Base-by-base conservation (phyloP, 768 basidiomycete species). In the Psilocybe cubensis region DNA sequence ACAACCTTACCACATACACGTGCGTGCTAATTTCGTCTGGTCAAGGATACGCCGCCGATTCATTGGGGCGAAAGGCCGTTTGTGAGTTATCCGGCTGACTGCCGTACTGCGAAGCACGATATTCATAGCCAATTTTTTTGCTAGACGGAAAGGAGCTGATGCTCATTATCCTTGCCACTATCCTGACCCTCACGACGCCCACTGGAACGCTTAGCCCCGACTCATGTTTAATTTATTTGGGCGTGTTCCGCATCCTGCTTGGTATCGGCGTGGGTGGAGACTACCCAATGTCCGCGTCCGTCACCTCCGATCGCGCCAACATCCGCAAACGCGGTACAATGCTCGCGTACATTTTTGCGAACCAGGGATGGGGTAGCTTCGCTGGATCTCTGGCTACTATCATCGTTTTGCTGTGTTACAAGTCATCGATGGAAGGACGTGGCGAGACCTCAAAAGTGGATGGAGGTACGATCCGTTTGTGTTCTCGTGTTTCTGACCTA, bases 191-290 rank as follows among this genome's bases (percentile, higher is more conserved):
- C 55, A 82, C 85, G 2, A 83, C 79, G 12, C 90, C 90, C 0
- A 89, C 89, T 4, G 85, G 83, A 29, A 70, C 74, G 3, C 75
- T 90, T 21, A 77, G 80, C 18, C 80, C 87, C 2, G 67, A 82
- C 43, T 62, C 69, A 24, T 76, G 70, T 21, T 76, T 91, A 46
- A 83, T 90, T 61, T 92, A 87, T 68, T 77, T 92, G 12, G 76
- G 76, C 14, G 63, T 86, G 3, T 91, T 82, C 66, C 86, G 91
- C 11, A 87, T 92, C 51, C 64, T 92, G 6, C 82, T 92, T 31
- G 91, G 91, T 0, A 72, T 93, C 17, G 91, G 91, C 21, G 84
- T 92, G 0, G 91, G 89, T 14, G 91, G 88, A 2, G 91, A 91
- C 68, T 91, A 91, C 65, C 88, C 89, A 1, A 87, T 91, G 88